Evolutionary conservation across 1,284 basidiomycete genomes (phyloP).

Genomic region (Mrakiaceae sp.): DNA sequence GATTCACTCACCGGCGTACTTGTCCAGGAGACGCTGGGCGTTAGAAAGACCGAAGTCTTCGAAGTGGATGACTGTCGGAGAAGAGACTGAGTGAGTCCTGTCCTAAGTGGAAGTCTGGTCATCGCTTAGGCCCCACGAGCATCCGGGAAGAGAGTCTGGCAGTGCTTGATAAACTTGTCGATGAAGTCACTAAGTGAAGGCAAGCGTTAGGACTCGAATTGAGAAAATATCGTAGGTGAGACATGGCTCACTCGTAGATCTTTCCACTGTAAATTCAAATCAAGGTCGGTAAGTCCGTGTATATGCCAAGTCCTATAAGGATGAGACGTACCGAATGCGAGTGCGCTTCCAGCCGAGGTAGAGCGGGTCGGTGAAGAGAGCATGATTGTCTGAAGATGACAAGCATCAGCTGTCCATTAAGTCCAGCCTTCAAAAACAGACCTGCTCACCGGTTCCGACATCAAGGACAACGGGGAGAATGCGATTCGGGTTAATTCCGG

Average conservation of each 20-base stretch:
- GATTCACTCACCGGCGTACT: constrained; percentile 41
- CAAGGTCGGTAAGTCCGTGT: too few relatives aligned
- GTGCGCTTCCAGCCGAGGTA: constrained; percentile 39
- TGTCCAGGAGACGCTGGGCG: constrained; percentile 56
- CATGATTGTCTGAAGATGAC: constrained; percentile 19
- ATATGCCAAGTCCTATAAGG: neutral
- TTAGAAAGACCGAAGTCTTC: constrained; percentile 46
- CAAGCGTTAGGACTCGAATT: too few relatives aligned
- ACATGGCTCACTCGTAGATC: constrained; percentile 28
- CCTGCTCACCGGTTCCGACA: constrained; percentile 64
- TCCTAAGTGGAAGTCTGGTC: too few relatives aligned
- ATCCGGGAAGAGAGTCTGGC: constrained; percentile 32
- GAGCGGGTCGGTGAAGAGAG: constrained; percentile 30
- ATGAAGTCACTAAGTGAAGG: constrained; percentile 5
- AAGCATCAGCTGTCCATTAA: too few relatives aligned
- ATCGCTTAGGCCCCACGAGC: too few relatives aligned
- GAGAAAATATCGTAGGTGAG: too few relatives aligned
- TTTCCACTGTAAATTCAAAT: constrained; percentile 25
- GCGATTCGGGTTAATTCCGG: constrained; percentile 61
- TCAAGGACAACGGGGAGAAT: constrained; percentile 58
- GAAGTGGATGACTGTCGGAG: constrained; percentile 29
- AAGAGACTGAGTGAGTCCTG: neutral
- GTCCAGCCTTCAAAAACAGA: constrained; percentile 36
- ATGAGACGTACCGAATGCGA: constrained; percentile 21
- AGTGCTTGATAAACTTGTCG: constrained; percentile 35